These are phyloP conservation scores for Paramecium tetraurelia DNA, from an alignment of 73 alveolate genomes.

Conservation along the genomic window DNA sequence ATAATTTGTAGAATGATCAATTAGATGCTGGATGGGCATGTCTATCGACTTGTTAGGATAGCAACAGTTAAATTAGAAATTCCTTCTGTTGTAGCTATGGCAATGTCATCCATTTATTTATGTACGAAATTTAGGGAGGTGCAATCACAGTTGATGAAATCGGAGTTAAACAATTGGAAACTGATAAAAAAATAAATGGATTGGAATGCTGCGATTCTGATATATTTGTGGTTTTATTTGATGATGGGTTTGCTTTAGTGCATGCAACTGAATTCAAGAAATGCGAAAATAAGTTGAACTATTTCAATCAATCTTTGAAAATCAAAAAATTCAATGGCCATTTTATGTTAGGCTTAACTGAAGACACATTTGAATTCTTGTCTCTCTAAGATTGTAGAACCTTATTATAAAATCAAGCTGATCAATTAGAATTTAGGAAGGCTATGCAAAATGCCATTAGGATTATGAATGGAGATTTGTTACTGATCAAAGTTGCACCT, in stretches of 20 bases:
- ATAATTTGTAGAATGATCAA: background rate
- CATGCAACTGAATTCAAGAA: background rate
- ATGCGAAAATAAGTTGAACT: background rate
- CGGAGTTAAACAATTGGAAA: background rate
- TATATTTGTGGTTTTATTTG: background rate
- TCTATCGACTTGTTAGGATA: background rate
- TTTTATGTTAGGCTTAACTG: background rate
- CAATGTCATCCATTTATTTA: background rate
- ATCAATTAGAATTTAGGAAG: background rate
- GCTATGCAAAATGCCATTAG: conserved; percentile 9
- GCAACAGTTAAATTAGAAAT: background rate
- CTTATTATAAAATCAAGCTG: background rate
- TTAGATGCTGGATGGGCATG: conserved; percentile 12
- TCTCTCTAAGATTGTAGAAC: background rate
- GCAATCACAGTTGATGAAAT: background rate
- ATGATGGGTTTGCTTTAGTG: background rate
- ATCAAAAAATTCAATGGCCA: background rate
- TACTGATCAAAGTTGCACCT: background rate
- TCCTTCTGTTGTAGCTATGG: conserved; percentile 3
- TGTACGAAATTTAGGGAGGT: background rate
- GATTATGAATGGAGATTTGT: conserved; percentile 12
- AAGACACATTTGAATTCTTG: background rate
- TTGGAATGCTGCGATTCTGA: background rate
- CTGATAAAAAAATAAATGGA: background rate
- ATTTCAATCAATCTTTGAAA: background rate